Percentiles rank a stretch among this genome's conserved stretches.
Evolutionary conservation across 2,329 filamentous ascomycete species (phyloP).

Genomic region (Fusarium chaquense): DNA sequence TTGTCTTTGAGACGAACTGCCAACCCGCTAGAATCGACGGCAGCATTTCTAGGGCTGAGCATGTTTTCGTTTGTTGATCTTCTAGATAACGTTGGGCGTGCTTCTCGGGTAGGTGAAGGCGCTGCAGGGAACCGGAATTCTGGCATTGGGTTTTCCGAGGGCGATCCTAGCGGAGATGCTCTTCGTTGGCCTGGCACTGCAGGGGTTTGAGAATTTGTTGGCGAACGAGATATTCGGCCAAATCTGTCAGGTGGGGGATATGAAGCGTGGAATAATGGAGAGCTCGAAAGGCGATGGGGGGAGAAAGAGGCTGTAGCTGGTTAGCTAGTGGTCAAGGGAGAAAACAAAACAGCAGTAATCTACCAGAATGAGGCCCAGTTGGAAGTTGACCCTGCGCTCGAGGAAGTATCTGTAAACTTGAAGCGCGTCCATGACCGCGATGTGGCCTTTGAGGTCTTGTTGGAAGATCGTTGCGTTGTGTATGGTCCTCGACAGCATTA

Average conservation of each 20-base stretch:
- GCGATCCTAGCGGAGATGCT: constrained; percentile 53
- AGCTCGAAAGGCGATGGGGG: constrained; percentile 58
- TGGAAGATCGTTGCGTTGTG: constrained; percentile 57
- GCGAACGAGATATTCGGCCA: constrained; percentile 55
- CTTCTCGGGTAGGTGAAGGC: constrained; percentile 56
- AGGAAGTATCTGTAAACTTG: constrained; percentile 79
- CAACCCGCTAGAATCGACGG: constrained; percentile 53
- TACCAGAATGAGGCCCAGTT: constrained; percentile 56
- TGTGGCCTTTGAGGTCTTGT: constrained; percentile 62
- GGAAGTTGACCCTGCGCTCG: constrained; percentile 59
- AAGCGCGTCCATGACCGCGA: constrained; percentile 79
- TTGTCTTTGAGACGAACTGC: constrained; percentile 58
- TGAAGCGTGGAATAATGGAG: constrained; percentile 67
- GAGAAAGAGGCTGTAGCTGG: constrained; percentile 52
- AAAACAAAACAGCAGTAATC: constrained; percentile 33
- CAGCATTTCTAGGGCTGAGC: constrained; percentile 55
- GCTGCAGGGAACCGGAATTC: constrained; percentile 69
- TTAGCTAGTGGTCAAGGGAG: constrained; percentile 25
- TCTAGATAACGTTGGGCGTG: constrained; percentile 46
- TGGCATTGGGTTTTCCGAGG: constrained; percentile 60
- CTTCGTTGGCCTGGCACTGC: constrained; percentile 52
- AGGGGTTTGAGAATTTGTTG: constrained; percentile 62
- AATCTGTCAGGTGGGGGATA: constrained; percentile 65
- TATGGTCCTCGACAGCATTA: constrained; percentile 61
- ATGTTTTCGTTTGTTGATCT: constrained; percentile 54